Percentiles rank a stretch among this genome's conserved stretches.
Evolutionary conservation across 352 stramenopile species (phyloP).

Genomic region (Pythium utonaiense): DNA sequence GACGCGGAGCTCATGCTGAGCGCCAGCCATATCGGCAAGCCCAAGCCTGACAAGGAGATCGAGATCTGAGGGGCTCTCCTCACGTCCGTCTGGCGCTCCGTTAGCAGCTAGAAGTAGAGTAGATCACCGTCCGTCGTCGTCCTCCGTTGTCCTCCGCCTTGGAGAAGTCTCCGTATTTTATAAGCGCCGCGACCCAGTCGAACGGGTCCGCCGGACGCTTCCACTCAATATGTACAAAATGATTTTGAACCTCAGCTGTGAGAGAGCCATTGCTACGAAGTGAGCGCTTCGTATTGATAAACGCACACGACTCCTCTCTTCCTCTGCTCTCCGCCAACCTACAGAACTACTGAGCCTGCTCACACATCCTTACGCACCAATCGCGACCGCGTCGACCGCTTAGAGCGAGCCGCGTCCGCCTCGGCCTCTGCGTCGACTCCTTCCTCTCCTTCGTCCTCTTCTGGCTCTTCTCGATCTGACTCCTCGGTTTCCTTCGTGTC

Average conservation of each 20-base stretch:
- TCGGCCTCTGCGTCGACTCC: conserved; percentile 1
- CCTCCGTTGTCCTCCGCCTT: background rate
- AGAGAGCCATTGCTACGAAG: background rate
- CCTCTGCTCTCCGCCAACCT: too few species aligned
- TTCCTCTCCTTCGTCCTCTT: conserved; percentile 1
- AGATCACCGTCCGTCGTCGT: background rate
- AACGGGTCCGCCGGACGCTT: background rate
- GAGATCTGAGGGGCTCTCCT: conserved; percentile 52
- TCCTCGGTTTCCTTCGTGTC: conserved; percentile 7
- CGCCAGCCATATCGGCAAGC: conserved; percentile 27
- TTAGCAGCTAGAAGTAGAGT: background rate
- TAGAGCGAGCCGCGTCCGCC: conserved; percentile 12
- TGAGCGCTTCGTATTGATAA: background rate
- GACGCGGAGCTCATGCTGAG: conserved; percentile 31
- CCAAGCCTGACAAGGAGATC: conserved; percentile 40
- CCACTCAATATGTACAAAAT: too few species aligned
- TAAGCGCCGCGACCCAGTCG: background rate
- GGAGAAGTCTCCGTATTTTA: background rate
- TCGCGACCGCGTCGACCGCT: conserved; percentile 14
- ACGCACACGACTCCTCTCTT: background rate
- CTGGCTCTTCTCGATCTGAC: conserved; percentile 9
- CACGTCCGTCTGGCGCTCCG: background rate
- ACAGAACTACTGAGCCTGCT: background rate
- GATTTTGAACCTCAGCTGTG: background rate
- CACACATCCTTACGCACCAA: conserved; percentile 16